Percentiles rank a stretch among this genome's conserved stretches.
Conservation (phyloP, 2,329 filamentous ascomycete genomes). For the Pyrenophora teres region DNA sequence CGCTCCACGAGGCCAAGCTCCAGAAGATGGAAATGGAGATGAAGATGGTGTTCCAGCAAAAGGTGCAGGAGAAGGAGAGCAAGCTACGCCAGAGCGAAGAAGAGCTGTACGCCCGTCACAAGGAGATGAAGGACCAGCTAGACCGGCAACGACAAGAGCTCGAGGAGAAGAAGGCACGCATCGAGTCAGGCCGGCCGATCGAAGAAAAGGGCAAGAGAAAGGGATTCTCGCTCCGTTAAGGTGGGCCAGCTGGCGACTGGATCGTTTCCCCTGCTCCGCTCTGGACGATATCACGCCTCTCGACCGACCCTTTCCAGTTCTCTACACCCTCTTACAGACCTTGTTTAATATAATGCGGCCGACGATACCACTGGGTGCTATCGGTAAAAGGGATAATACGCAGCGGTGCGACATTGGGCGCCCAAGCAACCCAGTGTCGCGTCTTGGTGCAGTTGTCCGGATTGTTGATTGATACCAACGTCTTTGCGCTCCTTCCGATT, state of each 20-base stretch:
- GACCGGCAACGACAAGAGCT: slow-evolving; percentile 93
- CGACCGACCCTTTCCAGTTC: slow-evolving; percentile 42
- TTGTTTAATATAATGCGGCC: slow-evolving; percentile 49
- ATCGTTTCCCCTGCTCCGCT: slow-evolving; percentile 16
- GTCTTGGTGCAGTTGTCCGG: slow-evolving; percentile 46
- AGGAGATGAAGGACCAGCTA: slow-evolving; percentile 99
- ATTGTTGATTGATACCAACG: slow-evolving; percentile 52
- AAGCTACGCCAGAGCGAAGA: slow-evolving; percentile 99
- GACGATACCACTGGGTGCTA: slow-evolving; percentile 49
- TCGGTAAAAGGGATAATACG: slow-evolving; percentile 46
- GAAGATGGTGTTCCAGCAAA: slow-evolving; percentile 99
- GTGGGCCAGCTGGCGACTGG: slow-evolving; percentile 10
- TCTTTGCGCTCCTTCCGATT: slow-evolving; percentile 49
- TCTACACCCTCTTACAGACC: slow-evolving; percentile 46
- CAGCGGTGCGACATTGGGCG: slow-evolving; percentile 37
- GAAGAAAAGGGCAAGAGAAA: slow-evolving; percentile 99
- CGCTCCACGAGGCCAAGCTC: slow-evolving; percentile 98
- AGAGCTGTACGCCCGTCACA: slow-evolving; percentile 95
- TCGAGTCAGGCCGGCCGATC: slow-evolving; percentile 93
- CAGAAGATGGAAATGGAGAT: slow-evolving; percentile 99
- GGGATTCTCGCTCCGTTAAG: slow-evolving; percentile 96
- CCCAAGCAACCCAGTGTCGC: slow-evolving; percentile 40
- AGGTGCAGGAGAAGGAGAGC: slow-evolving; percentile 99
- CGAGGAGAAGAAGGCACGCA: slow-evolving; percentile 95
- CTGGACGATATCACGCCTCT: slow-evolving; percentile 33